Evolutionary conservation across 331 rosid species (phyloP).

Genomic region (Telfairia occidentalis): DNA sequence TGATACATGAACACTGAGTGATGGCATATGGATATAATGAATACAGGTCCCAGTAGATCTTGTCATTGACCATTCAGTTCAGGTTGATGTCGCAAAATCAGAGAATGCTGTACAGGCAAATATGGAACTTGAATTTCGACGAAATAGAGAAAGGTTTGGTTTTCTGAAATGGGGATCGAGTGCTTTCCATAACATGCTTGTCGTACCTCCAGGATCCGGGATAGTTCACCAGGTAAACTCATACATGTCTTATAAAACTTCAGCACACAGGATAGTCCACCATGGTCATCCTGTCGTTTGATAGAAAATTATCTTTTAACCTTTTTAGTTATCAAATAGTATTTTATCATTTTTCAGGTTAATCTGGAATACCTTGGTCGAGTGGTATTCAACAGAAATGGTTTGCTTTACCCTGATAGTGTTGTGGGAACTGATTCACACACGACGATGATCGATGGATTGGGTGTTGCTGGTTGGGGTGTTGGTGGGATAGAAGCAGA

Average conservation of each 20-base stretch:
- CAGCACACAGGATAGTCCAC: not conserved
- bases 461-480: constrained; percentile 92
- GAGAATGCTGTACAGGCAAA: constrained; percentile 73
- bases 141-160: constrained; percentile 83
- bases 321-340: not conserved
- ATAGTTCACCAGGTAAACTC: constrained; percentile 75
- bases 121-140: constrained; percentile 74
- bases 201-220: constrained; percentile 87
- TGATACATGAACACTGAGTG: not conserved
- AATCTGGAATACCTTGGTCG: constrained; percentile 89
- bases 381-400: constrained; percentile 67
- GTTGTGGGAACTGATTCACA: constrained; percentile 92
- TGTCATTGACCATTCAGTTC: constrained; percentile 85
- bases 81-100: constrained; percentile 72
- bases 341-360: constrained; percentile 32
- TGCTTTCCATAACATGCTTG: constrained; percentile 86
- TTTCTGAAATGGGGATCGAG: constrained; percentile 88
- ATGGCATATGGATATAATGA: not conserved
- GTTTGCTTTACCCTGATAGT: constrained; percentile 78
- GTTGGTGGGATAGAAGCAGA: constrained; percentile 95
- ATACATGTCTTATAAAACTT: not conserved
- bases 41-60: constrained; percentile 86
- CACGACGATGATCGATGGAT: constrained; percentile 87
- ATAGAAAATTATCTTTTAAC: not conserved
- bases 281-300: not conserved